phyloP scores from a whole-genome alignment of 768 basidiomycete genomes.

The Hericium alpestre region DNA sequence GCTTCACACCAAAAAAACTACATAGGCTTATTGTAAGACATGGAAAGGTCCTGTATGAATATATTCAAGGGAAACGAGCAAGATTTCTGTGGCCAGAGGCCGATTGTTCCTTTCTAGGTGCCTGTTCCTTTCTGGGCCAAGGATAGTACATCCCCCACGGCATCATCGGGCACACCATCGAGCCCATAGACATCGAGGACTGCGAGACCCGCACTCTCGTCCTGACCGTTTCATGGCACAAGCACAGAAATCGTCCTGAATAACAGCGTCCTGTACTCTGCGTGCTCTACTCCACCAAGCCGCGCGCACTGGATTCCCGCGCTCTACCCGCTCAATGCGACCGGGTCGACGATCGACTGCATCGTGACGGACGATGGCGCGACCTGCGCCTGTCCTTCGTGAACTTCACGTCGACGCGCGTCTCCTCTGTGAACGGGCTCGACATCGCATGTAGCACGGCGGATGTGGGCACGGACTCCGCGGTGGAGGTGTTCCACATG shows the following conservation, averaged over 20 bases:
- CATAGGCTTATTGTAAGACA: too few relatives aligned
- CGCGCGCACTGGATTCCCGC: conserved; percentile 46
- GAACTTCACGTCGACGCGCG: conserved; percentile 24
- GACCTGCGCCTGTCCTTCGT: conserved; percentile 29
- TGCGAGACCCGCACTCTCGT: conserved; percentile 31
- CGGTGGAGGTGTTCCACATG: conserved; percentile 60
- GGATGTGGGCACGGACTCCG: conserved; percentile 56
- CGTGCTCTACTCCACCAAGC: conserved; percentile 43
- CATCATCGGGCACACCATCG: conserved; percentile 29
- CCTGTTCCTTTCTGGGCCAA: too few relatives aligned
- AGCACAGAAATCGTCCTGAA: conserved; percentile 47
- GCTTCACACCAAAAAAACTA: too few relatives aligned
- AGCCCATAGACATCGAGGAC: conserved; percentile 33
- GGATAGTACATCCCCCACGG: conserved; percentile 35
- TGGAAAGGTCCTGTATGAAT: too few relatives aligned
- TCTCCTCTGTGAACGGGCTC: conserved; percentile 55
- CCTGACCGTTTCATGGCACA: background rate
- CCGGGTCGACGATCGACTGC: conserved; percentile 38
- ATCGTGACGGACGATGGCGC: conserved; percentile 49
- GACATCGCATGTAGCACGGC: conserved; percentile 46
- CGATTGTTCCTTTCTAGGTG: too few relatives aligned
- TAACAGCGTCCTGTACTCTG: conserved; percentile 43
- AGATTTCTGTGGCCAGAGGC: too few relatives aligned
- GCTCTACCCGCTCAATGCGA: conserved; percentile 21
- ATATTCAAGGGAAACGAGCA: too few relatives aligned